Evolutionary conservation across 768 basidiomycete species (phyloP).

Genomic region (Phlegmacium glaucopus): DNA sequence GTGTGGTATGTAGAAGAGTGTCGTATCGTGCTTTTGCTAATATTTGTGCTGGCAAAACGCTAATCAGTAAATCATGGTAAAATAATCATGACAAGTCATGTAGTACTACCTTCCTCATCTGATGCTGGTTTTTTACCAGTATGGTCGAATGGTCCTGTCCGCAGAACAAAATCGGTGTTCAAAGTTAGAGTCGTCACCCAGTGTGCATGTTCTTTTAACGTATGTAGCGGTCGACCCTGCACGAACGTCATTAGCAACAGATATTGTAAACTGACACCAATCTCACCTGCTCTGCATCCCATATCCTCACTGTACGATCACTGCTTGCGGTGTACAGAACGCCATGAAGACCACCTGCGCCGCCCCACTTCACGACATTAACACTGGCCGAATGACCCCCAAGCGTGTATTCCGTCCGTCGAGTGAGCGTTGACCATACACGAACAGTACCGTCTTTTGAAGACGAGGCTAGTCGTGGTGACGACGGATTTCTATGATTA

Average conservation of each 20-base stretch:
- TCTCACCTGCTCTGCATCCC: conserved; percentile 64
- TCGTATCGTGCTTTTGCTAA: conserved; percentile 80
- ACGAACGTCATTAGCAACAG: conserved; percentile 1
- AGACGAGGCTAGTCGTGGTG: conserved; percentile 88
- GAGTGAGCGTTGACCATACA: conserved; percentile 81
- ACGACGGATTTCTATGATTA: conserved; percentile 58
- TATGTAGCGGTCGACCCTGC: conserved; percentile 80
- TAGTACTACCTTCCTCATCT: conserved; percentile 70
- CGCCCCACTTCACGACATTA: conserved; percentile 96
- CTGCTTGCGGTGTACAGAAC: conserved; percentile 94
- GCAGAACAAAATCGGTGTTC: conserved; percentile 91
- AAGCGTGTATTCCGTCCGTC: conserved; percentile 76
- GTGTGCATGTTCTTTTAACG: conserved; percentile 93
- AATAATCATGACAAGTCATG: too few species aligned
- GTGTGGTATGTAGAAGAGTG: conserved; percentile 53
- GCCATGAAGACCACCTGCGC: conserved; percentile 64
- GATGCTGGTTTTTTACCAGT: conserved; percentile 72
- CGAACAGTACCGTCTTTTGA: conserved; percentile 96
- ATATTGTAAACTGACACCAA: too few species aligned
- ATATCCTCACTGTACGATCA: conserved; percentile 91
- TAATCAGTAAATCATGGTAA: not conserved
- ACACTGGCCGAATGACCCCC: conserved; percentile 94
- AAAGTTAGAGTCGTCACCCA: conserved; percentile 98
- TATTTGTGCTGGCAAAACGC: conserved; percentile 55
- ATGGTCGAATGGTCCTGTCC: conserved; percentile 95